Conservation (phyloP, 371 early-diverging fungal genomes). For the Apophysomyces trapeziformis region DNA sequence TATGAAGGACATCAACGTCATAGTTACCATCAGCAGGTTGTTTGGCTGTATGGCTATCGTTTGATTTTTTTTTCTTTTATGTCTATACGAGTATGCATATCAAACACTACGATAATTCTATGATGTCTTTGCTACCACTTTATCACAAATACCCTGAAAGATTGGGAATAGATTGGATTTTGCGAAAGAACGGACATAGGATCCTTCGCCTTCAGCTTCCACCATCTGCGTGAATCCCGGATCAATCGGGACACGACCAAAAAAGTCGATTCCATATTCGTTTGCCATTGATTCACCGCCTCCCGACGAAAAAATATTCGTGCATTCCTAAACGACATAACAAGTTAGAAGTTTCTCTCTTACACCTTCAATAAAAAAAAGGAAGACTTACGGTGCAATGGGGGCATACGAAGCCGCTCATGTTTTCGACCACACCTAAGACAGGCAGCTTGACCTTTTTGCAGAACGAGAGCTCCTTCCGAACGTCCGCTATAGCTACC, state of each 20-base stretch:
- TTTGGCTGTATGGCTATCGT: too few species aligned
- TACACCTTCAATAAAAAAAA: not conserved
- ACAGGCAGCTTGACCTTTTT: conserved; percentile 77
- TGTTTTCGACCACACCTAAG: conserved; percentile 93
- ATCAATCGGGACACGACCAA: conserved; percentile 90
- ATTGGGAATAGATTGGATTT: conserved; percentile 64
- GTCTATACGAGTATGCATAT: too few species aligned
- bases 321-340: conserved; percentile 72
- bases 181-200: conserved; percentile 61
- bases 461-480: conserved; percentile 88
- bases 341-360: conserved; percentile 29
- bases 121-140: conserved; percentile 41
- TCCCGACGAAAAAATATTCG: conserved; percentile 91
- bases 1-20: too few species aligned
- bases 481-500: conserved; percentile 87
- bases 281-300: conserved; percentile 90
- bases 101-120: not conserved
- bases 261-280: conserved; percentile 76
- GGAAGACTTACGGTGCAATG: conserved; percentile 70
- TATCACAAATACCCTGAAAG: conserved; percentile 60
- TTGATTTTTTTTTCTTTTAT: too few species aligned
- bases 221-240: conserved; percentile 72
- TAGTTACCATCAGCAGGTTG: too few species aligned
- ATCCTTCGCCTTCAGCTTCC: conserved; percentile 59
- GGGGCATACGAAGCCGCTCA: conserved; percentile 92